Evolutionary conservation across 805 yeast species (phyloP).

Genomic region (Yarrowia porcina): DNA sequence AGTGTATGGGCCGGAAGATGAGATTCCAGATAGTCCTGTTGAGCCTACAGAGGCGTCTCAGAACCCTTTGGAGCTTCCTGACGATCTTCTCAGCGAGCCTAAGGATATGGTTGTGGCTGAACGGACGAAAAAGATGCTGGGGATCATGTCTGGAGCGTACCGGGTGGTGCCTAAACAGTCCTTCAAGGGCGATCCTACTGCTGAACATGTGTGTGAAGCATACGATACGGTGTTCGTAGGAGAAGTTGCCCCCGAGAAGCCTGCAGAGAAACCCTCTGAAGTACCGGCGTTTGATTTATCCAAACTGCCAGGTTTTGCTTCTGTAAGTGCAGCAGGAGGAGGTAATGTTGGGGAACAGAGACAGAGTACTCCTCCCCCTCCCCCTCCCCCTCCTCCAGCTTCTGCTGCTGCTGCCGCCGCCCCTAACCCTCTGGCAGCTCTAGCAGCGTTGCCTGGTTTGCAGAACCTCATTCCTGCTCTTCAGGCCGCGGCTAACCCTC

Average conservation of each 20-base stretch:
- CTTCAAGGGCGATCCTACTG: slow-evolving; percentile 1
- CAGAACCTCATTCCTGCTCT: neutral
- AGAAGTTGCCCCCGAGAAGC: neutral
- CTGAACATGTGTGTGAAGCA: neutral
- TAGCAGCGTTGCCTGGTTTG: slow-evolving; percentile 11
- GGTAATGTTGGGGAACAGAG: neutral
- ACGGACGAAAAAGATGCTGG: slow-evolving; percentile 18
- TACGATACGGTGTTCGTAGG: slow-evolving; percentile 18
- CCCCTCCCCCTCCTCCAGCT: neutral
- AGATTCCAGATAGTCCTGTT: neutral
- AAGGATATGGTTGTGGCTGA: slow-evolving; percentile 8
- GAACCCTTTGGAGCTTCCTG: slow-evolving; percentile 15
- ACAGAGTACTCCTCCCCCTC: neutral
- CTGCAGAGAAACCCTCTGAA: neutral
- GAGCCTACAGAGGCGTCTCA: slow-evolving; percentile 14
- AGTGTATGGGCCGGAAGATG: neutral
- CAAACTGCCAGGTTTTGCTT: slow-evolving; percentile 11
- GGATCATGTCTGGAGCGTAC: slow-evolving; percentile 20
- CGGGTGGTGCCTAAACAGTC: slow-evolving; percentile 3
- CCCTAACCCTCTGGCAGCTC: slow-evolving; percentile 9
- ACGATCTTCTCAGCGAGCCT: neutral
- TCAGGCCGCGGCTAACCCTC: neutral
- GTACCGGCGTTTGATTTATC: slow-evolving; percentile 13
- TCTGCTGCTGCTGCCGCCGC: too few relatives aligned
- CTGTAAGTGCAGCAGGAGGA: neutral